Conservation (phyloP, 2,329 filamentous ascomycete species). For the Orbilia quercus region DNA sequence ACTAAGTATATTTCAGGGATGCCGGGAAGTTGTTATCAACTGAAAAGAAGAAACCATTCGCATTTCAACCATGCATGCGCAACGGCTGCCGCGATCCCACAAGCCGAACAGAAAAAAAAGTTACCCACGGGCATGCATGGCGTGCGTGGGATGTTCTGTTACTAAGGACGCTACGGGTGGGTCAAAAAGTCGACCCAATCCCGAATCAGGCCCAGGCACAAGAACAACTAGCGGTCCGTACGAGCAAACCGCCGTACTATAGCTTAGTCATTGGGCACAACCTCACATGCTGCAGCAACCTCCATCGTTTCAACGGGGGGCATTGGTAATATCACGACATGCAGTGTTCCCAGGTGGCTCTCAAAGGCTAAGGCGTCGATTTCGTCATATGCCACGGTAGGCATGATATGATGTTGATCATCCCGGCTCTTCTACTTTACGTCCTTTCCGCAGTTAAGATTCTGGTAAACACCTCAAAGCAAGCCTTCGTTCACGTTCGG, state of each 20-base stretch:
- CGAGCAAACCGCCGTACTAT: conserved; percentile 15
- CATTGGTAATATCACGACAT: conserved; percentile 39
- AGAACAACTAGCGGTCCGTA: not conserved
- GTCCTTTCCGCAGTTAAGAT: no score
- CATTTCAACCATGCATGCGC: not conserved
- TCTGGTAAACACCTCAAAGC: no score
- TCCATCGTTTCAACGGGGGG: conserved; percentile 3
- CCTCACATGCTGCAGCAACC: conserved; percentile 30
- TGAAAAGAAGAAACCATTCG: not conserved
- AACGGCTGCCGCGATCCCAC: not conserved
- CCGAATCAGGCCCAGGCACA: conserved; percentile 50
- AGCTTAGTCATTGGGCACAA: conserved; percentile 57
- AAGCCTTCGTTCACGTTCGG: no score
- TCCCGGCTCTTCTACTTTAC: no score
- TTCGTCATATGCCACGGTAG: conserved; percentile 30
- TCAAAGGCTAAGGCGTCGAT: conserved; percentile 3
- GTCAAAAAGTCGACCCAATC: conserved; percentile 37
- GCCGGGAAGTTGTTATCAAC: not conserved
- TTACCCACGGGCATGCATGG: not conserved
- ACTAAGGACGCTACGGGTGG: no score
- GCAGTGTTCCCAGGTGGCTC: conserved; percentile 14
- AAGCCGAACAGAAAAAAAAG: not conserved
- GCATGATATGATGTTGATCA: not conserved
- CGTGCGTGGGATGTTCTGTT: not conserved
- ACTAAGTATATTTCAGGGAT: not conserved